Evolutionary conservation across 768 basidiomycete genomes (phyloP), one percentile per base, ranked within the genome.

Genomic region (Serendipita indica): DNA sequence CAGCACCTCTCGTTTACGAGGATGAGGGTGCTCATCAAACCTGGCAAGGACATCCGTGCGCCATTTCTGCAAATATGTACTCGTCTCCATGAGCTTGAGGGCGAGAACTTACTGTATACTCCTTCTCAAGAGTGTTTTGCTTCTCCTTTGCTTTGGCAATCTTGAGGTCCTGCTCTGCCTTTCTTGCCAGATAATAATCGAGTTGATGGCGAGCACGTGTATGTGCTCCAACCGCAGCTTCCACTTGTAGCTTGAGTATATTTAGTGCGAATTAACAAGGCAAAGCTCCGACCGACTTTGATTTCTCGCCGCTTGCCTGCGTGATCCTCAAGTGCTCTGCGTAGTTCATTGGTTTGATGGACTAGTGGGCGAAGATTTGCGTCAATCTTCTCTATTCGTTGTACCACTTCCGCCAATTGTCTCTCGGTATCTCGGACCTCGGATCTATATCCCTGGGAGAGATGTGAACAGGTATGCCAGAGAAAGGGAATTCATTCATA

Each of bases 11-110:
- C 74, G 71, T 57, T 74, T 75, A 20, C 89, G 79, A 18, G 80
- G 80, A 58, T 79, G 80, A 12, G 72, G 71, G 25, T 82, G 72
- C 14, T 73, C 75, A 18, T 72, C 75, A 60, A 83, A 89, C 64
- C 79, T 82, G 64, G 81, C 68, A 20, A 73, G 67, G 14, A 89
- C 90, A 39, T 78, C 78, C 2, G 66, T 71, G 2, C 79, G 79
- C 85, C 86, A 89, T 22, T 72, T 73, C 78, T 87, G 64, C 6
- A 5, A 28, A 16, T 10, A 28, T 25, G 27, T n/a, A 16, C 13
- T 27, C 5, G 41, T 25, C n/a, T 7, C 5, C 5, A 25, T 43
- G n/a, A 43, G n/a, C 7, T 7, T 6, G 41, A 37, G 5, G 18
- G 35, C 10, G 13, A 16, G 18, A 39, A 41, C 76, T 14, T 63